phyloP scores from a whole-genome alignment of 352 stramenopile species.

The Nothophytophthora sp. region DNA sequence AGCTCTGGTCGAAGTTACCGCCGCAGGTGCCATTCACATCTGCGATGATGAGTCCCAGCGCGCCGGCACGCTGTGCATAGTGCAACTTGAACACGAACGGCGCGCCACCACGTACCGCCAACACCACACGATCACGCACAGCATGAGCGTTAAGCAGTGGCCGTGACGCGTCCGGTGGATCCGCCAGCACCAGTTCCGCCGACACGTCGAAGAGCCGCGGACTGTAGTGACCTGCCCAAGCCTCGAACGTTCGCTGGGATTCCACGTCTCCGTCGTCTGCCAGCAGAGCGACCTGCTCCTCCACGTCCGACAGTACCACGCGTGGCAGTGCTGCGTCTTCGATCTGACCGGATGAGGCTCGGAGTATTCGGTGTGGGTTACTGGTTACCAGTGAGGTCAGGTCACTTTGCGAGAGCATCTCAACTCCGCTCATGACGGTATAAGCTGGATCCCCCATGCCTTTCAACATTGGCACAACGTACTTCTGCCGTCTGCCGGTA shows the following conservation, averaged over 20 bases:
- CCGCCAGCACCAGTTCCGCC: constrained; percentile 60
- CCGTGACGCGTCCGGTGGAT: constrained; percentile 55
- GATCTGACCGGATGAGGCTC: constrained; percentile 15
- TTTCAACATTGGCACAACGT: constrained; percentile 42
- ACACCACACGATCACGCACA: constrained; percentile 58
- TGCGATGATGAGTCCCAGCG: constrained; percentile 63
- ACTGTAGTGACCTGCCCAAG: constrained; percentile 74
- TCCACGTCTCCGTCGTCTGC: constrained; percentile 2
- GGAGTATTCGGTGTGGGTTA: constrained; percentile 24
- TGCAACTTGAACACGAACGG: constrained; percentile 73
- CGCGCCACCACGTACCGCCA: constrained; percentile 50
- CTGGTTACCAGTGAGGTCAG: constrained; percentile 21
- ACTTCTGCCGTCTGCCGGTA: background rate
- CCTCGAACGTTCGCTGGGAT: constrained; percentile 37
- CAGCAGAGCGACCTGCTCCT: constrained; percentile 39
- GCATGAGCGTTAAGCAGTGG: constrained; percentile 50
- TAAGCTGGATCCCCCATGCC: constrained; percentile 52
- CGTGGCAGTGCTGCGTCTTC: constrained; percentile 23
- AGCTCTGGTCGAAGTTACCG: constrained; percentile 66
- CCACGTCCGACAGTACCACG: constrained; percentile 59
- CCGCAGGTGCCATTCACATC: constrained; percentile 48
- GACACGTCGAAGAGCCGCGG: constrained; percentile 66
- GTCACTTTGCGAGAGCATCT: constrained; percentile 28
- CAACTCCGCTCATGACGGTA: constrained; percentile 20
- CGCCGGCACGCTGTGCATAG: constrained; percentile 63